Percentiles rank a stretch among this genome's conserved stretches.
These are phyloP conservation scores for Spinacia oleracea DNA, from an alignment of 179 eudicot genomes.

Conservation along the genomic window DNA sequence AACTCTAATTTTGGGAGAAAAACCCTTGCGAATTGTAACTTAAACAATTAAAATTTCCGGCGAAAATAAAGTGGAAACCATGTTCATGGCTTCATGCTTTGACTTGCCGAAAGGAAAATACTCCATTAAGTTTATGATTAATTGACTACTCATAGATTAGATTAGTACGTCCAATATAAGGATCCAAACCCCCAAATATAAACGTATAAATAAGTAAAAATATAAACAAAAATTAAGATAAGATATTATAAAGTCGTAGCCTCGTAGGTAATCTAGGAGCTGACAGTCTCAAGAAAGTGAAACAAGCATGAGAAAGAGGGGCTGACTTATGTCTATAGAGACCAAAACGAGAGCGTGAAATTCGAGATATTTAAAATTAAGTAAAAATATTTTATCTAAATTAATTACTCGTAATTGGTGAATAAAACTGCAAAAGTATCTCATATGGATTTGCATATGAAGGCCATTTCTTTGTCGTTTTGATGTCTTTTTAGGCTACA, in stretches of 20 bases:
- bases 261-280: too few species aligned
- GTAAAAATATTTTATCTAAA: not conserved
- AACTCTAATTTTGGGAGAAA: not conserved
- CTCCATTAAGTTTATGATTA: not conserved
- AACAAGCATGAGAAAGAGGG: conserved; percentile 13
- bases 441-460: not conserved
- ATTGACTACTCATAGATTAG: not conserved
- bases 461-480: conserved; percentile 15
- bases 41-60: not conserved
- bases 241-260: not conserved
- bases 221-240: not conserved
- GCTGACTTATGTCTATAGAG: conserved; percentile 12
- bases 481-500: conserved; percentile 24
- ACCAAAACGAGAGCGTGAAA: not conserved
- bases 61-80: not conserved
- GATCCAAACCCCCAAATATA: too few species aligned
- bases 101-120: conserved; percentile 1
- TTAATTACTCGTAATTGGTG: not conserved
- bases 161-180: too few species aligned
- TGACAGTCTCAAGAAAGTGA: not conserved
- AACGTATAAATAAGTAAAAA: too few species aligned
- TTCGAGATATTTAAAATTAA: conserved; percentile 2
- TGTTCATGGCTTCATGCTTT: not conserved
- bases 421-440: not conserved
- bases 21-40: not conserved